Evolutionary conservation across 192 early-diverging fungal species (phyloP).

Genomic region (Gorgonomyces haynaldii): DNA sequence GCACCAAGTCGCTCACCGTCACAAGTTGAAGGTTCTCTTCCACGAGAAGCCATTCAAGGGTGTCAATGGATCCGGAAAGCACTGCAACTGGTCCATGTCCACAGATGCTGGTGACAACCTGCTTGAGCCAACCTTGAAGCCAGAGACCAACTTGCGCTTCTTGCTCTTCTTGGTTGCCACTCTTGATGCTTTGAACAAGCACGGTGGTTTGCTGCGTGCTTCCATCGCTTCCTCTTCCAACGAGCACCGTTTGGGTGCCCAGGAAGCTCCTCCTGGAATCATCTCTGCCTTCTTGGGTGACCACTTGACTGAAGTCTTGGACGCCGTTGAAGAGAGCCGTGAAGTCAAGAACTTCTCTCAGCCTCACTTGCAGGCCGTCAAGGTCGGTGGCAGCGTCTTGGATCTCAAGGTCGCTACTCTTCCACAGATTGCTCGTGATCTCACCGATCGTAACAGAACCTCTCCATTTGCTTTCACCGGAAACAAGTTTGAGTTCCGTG

Average conservation of each 20-base stretch:
- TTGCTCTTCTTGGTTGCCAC: slow-evolving; percentile 86
- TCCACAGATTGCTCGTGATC: slow-evolving; percentile 83
- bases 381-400: slow-evolving; percentile 87
- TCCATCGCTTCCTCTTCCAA: slow-evolving; percentile 89
- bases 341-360: slow-evolving; percentile 76
- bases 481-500: slow-evolving; percentile 99
- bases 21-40: slow-evolving; percentile 91
- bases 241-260: slow-evolving; percentile 96
- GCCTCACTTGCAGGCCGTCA: slow-evolving; percentile 82
- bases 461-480: slow-evolving; percentile 99
- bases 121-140: slow-evolving; percentile 86
- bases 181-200: slow-evolving; percentile 82
- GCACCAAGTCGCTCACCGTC: slow-evolving; percentile 92
- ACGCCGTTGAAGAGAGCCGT: slow-evolving; percentile 82
- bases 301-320: slow-evolving; percentile 89
- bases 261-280: slow-evolving; percentile 96
- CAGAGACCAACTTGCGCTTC: slow-evolving; percentile 98
- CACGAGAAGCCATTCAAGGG: slow-evolving; percentile 99
- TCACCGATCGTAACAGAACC: slow-evolving; percentile 99
- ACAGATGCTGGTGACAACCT: slow-evolving; percentile 95
- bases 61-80: slow-evolving; percentile 97
- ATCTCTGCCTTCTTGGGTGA: slow-evolving; percentile 96
- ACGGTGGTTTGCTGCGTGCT: slow-evolving; percentile 82
- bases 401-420: slow-evolving; percentile 91
- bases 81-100: slow-evolving; percentile 95